A percentile compares a stretch with the other conserved stretches of the same genome.
Evolutionary conservation across 2,329 filamentous ascomycete genomes (phyloP).

Genomic region (Apiospora malaysiana): DNA sequence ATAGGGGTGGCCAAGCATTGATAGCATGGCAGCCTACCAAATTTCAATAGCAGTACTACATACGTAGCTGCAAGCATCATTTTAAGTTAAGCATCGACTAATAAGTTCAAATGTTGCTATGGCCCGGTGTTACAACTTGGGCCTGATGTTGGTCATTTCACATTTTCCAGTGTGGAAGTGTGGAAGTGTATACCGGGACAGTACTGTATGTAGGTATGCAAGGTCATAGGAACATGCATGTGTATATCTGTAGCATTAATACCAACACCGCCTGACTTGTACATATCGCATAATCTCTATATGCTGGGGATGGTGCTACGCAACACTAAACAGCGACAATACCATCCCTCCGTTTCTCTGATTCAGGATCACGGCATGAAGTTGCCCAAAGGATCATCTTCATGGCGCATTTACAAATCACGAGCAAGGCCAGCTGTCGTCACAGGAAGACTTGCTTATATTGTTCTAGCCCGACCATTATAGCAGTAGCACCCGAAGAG

Average conservation of each 20-base stretch:
- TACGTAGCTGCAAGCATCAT: not conserved
- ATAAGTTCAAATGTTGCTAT: not conserved
- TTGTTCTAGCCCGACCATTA: not conserved
- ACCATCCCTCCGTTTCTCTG: not conserved
- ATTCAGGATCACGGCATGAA: not conserved
- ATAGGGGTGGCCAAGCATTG: slow-evolving; percentile 7
- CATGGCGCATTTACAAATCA: not conserved
- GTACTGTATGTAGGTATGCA: too few relatives aligned
- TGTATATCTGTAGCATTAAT: too few relatives aligned
- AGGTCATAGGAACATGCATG: too few relatives aligned
- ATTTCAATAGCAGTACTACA: not conserved
- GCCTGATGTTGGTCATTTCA: too few relatives aligned
- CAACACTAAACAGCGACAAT: not conserved
- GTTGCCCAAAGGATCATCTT: not conserved
- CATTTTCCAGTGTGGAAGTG: too few relatives aligned
- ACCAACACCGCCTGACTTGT: too few relatives aligned
- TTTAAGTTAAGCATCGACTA: not conserved
- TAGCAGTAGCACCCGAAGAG: not conserved
- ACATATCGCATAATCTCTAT: too few relatives aligned
- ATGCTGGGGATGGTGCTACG: not conserved
- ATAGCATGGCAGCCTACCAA: not conserved
- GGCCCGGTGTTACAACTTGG: too few relatives aligned
- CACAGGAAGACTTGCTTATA: not conserved
- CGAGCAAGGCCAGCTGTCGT: not conserved
- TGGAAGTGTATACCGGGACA: too few relatives aligned